Conservation (phyloP, 1,284 basidiomycete species). For the Ustilago esculenta region DNA sequence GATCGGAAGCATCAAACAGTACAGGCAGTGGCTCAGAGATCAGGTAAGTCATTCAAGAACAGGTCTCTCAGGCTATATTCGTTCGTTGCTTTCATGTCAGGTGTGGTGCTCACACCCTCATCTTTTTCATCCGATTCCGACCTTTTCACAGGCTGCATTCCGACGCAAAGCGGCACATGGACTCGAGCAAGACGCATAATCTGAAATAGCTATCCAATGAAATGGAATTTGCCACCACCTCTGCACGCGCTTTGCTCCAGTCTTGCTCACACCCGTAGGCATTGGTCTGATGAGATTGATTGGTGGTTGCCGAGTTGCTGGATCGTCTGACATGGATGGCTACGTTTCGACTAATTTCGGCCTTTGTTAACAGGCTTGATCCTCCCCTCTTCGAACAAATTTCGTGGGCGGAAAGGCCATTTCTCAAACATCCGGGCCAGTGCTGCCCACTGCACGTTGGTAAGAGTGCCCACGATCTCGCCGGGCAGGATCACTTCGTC, state of each 20-base stretch:
- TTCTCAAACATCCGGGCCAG: conserved; percentile 61
- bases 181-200: conserved; percentile 47
- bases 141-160: conserved; percentile 38
- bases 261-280: no score
- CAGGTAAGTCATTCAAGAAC: no score
- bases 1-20: conserved; percentile 60
- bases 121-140: neutral
- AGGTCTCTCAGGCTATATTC: no score
- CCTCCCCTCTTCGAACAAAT: conserved; percentile 55
- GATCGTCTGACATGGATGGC: no score
- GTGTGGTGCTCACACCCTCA: no score
- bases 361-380: conserved; percentile 32
- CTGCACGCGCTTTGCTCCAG: neutral
- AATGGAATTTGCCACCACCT: no score
- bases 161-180: conserved; percentile 62
- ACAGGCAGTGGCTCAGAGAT: conserved; percentile 65
- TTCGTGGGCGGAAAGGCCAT: conserved; percentile 63
- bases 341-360: conserved; percentile 13
- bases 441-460: conserved; percentile 58
- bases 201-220: no score
- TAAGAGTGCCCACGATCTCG: conserved; percentile 49
- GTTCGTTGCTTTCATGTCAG: no score
- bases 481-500: conserved; percentile 50
- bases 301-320: neutral
- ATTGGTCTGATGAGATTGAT: neutral